Base-by-base conservation (phyloP, 116 monocot genomes). In the Dioscorea cayenensis region DNA sequence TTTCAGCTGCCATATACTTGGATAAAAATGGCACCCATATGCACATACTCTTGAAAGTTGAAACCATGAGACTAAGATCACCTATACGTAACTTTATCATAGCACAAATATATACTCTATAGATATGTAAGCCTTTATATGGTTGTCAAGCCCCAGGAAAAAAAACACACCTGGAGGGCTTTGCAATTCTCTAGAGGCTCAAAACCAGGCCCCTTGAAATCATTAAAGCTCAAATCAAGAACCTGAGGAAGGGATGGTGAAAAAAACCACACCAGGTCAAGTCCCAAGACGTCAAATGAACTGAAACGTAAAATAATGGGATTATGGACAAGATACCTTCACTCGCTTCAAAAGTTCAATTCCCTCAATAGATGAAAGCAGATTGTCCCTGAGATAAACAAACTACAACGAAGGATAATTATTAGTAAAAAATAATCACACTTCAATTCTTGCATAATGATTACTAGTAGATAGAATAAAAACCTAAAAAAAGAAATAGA, bases 371-470 rank as follows among this genome's bases (percentile, higher is more conserved):
- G 94, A 91, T 83, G 94, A 89, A 61, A 99, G 76, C 18, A 92
- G 84, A 76, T 99, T 99, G 75, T 99, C 99, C 83, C 99, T 99
- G 73, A 99, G 86, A 83, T 99, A 99, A 72, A 99, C 91, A 99
- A 99, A 99, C 99, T 99, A 79, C 60, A 87, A 68, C 36, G 48
- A 73, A 73, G 28, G 67, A 27, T 18, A 5, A 55, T 55, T 55
- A 55, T 16, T 18, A 55, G 3, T n/a, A 18, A 5, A 55, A 55
- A 55, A 55, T n/a, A 55, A 55, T 55, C 55, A 55, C 43, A 43
- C 8, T 43, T 9, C 43, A 43, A 43, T 7, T 43, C 43, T 10
- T 43, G 6, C 43, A 43, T 1, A 43, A 12, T 43, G 1, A 43
- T 43, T 43, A 43, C 6, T 43, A 5, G 43, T 10, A 12, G 43